Evolutionary conservation across 805 yeast genomes (phyloP).

Genomic region (Lipomyces yamanashiensis): DNA sequence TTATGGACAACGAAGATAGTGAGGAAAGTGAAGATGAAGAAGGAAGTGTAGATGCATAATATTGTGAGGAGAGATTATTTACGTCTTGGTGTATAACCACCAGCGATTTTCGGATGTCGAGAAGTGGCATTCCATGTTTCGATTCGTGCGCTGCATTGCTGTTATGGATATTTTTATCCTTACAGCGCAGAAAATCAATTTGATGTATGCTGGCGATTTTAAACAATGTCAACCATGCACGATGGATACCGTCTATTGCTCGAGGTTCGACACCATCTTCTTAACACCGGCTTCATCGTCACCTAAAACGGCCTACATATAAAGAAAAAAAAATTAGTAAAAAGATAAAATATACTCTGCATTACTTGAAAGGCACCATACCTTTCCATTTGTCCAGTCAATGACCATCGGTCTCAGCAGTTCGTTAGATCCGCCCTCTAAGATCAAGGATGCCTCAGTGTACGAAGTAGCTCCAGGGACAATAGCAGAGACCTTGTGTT

Average conservation of each 20-base stretch:
- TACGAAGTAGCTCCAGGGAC: slow-evolving; percentile 32
- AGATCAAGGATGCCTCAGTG: slow-evolving; percentile 27
- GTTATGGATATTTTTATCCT: too few species aligned
- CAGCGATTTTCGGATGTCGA: not conserved
- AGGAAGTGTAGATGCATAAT: slow-evolving; percentile 2
- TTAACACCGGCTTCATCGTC: slow-evolving; percentile 34
- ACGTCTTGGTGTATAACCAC: not conserved
- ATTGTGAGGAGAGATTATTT: not conserved
- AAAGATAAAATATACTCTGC: not conserved
- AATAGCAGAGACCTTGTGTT: slow-evolving; percentile 24
- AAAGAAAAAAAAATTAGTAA: too few species aligned
- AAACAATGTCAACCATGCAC: not conserved
- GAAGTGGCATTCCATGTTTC: not conserved
- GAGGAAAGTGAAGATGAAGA: slow-evolving; percentile 20
- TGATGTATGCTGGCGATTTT: not conserved
- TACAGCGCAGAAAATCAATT: not conserved
- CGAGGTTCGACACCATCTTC: slow-evolving; percentile 26
- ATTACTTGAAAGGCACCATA: not conserved
- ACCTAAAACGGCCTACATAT: slow-evolving; percentile 33
- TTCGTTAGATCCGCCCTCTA: slow-evolving; percentile 20
- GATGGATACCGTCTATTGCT: not conserved
- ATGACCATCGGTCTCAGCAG: slow-evolving; percentile 36
- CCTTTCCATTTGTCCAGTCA: slow-evolving; percentile 39
- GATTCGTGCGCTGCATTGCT: not conserved
- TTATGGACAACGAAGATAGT: slow-evolving; percentile 16